Conservation (phyloP, 179 eudicot species). For the Pouteria campechiana region DNA sequence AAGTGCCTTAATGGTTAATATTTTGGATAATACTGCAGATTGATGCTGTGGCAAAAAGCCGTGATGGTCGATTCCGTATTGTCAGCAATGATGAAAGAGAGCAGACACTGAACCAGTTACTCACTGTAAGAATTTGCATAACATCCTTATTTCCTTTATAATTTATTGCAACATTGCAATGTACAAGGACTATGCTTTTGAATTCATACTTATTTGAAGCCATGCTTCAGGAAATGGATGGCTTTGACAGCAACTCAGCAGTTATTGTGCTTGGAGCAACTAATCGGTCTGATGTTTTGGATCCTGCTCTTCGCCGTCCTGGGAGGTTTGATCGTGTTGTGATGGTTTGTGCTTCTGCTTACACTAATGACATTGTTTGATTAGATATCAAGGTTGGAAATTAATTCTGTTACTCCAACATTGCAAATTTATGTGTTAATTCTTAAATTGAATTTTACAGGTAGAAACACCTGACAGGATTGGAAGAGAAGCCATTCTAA, state of each 20-base stretch:
- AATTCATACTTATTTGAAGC: conserved; percentile 2
- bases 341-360: conserved; percentile 32
- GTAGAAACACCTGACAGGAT: conserved; percentile 87
- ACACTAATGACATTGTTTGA: too few relatives aligned
- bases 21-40: too few relatives aligned
- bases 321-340: conserved; percentile 99
- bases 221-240: conserved; percentile 92
- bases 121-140: conserved; percentile 44
- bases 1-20: too few relatives aligned
- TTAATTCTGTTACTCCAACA: not conserved
- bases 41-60: conserved; percentile 97
- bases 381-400: too few relatives aligned
- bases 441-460: conserved; percentile 21
- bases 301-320: conserved; percentile 94
- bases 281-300: conserved; percentile 87
- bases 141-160: not conserved
- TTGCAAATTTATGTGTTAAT: not conserved
- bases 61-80: conserved; percentile 80
- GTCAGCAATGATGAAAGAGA: conserved; percentile 97
- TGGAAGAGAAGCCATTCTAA: conserved; percentile 86
- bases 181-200: too few relatives aligned
- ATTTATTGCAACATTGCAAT: too few relatives aligned
- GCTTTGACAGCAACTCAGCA: conserved; percentile 92
- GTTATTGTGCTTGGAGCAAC: conserved; percentile 98
- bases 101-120: conserved; percentile 88